Base-by-base conservation (phyloP, 2,329 filamentous ascomycete species). In the Penicillium sp. region DNA sequence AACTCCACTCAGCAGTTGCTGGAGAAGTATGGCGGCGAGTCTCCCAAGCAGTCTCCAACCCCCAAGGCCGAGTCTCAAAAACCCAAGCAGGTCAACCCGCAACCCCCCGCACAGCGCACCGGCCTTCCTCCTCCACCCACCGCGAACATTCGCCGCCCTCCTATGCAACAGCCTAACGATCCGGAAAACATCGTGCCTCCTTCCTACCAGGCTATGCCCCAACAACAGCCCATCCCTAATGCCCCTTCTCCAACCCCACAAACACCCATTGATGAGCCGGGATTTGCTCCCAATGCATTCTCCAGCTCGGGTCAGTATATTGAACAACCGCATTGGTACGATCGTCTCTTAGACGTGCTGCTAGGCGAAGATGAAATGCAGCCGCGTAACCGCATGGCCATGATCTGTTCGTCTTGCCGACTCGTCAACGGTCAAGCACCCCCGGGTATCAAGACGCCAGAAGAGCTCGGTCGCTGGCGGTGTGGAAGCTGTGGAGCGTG, bases 341-440 rank as follows among this genome's bases (percentile, higher is more conserved):
- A 99, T 72, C 87, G 93, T 55, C 87, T 99, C 52, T 81, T 99
- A 56, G 95, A 99, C 69, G 85, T 96, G 0, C 85, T 99, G 26
- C 83, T 99, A 0, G 95, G 95, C 49, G 95, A 99, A 70, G 95
- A 99, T 68, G 95, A 99, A 76, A 96, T 90, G 4, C 87, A 90
- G 13, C 86, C 93, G 2, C 96, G 92, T 78, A 98, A 98, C 74
- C 87, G 95, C 19, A 86, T 96, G 57, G 93, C 87, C 8, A 80
- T 99, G 62, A 91, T 99, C 54, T 99, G 95, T 76, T 75, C 80
- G 31, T 81, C 84, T 39, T 99, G 95, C 73, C 84, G 91, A 29
- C 83, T 97, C 1, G 93, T 99, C 48, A 99, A 99, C 71, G 95
- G 96, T 0, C 95, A 97, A 72, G 95, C 95, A 3, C 93, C 95